These are phyloP conservation scores for Venturia oleaginea DNA, from an alignment of 2,329 filamentous ascomycete genomes.

Conservation along the genomic window DNA sequence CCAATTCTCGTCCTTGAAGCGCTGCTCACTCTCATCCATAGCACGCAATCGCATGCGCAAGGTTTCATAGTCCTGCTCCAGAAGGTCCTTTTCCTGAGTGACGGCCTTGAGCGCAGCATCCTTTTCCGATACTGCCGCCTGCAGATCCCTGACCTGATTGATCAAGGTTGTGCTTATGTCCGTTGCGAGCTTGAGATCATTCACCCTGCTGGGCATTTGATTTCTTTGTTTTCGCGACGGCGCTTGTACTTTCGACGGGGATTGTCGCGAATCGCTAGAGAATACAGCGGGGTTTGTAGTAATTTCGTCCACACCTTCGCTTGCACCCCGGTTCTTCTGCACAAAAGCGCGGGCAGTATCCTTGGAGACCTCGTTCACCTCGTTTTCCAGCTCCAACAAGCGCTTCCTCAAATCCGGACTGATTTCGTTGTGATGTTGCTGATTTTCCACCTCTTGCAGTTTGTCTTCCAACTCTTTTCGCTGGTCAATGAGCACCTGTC, in stretches of 20 bases:
- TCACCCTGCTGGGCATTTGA: slow-evolving; percentile 75
- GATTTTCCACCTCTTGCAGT: slow-evolving; percentile 73
- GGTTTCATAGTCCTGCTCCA: slow-evolving; percentile 75
- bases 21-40: slow-evolving; percentile 87
- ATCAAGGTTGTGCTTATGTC: slow-evolving; percentile 94
- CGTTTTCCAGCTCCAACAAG: slow-evolving; percentile 79
- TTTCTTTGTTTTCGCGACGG: slow-evolving; percentile 85
- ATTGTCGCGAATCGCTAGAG: slow-evolving; percentile 72
- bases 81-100: slow-evolving; percentile 63
- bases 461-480: slow-evolving; percentile 73
- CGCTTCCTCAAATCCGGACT: slow-evolving; percentile 74
- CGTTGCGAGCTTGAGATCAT: slow-evolving; percentile 97
- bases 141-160: slow-evolving; percentile 85
- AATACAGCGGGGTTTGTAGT: slow-evolving; percentile 42
- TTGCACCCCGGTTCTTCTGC: slow-evolving; percentile 68
- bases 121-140: slow-evolving; percentile 73
- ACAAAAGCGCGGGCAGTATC: slow-evolving; percentile 85
- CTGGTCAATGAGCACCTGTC: slow-evolving; percentile 79
- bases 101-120: slow-evolving; percentile 75
- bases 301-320: slow-evolving; percentile 29
- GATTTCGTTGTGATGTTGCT: slow-evolving; percentile 57
- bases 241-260: slow-evolving; percentile 80
- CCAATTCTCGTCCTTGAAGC: slow-evolving; percentile 99
- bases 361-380: slow-evolving; percentile 87
- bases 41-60: slow-evolving; percentile 71